phyloP scores from a whole-genome alignment of 78 protist species.

The Dictyostelium firmibasis region DNA sequence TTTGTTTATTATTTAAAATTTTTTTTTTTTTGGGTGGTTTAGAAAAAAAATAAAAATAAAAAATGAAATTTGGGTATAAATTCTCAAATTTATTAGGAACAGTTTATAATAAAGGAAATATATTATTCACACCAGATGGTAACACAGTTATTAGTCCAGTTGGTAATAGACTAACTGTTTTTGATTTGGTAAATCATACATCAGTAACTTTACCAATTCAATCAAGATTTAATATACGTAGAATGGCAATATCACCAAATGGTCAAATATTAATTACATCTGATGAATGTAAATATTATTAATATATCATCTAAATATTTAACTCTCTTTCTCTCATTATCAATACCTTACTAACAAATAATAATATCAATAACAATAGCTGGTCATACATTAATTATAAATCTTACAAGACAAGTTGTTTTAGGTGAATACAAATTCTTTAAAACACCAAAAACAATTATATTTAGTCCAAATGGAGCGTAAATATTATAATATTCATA shows the following conservation, averaged over 20 bases:
- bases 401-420: constrained; percentile 37
- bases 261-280: constrained; percentile 77
- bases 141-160: constrained; percentile 90
- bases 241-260: constrained; percentile 91
- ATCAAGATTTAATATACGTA: constrained; percentile 60
- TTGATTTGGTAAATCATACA: constrained; percentile 83
- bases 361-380: background rate
- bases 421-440: constrained; percentile 26
- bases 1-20: background rate
- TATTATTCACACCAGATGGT: constrained; percentile 95
- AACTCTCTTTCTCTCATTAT: no score
- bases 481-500: background rate
- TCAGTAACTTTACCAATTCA: constrained; percentile 86
- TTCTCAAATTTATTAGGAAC: constrained; percentile 94
- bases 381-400: constrained; percentile 31
- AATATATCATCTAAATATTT: no score
- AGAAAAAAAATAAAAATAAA: background rate
- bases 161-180: constrained; percentile 94
- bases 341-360: no score
- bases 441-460: background rate
- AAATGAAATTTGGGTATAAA: constrained; percentile 75
- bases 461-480: constrained; percentile 61
- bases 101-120: constrained; percentile 92
- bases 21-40: no score
- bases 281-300: constrained; percentile 67